Evolutionary conservation across 2,329 filamentous ascomycete genomes (phyloP).

Genomic region (Chaetomiaceae sp.): DNA sequence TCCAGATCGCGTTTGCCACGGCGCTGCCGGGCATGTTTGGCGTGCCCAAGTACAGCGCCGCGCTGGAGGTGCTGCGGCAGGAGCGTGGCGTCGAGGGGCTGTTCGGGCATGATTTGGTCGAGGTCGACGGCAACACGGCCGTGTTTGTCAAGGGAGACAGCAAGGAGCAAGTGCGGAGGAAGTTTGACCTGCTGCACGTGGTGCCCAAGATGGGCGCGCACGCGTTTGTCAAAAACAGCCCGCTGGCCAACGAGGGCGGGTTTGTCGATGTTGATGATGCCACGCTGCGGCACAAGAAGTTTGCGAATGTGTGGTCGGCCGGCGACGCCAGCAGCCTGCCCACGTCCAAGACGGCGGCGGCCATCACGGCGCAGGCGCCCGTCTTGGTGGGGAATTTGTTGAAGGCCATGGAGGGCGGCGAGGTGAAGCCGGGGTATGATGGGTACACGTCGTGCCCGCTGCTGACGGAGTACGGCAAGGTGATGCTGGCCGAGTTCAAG

Average conservation of each 20-base stretch:
- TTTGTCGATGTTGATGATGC: conserved; percentile 54
- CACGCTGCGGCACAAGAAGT: conserved; percentile 51
- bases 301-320: conserved; percentile 53
- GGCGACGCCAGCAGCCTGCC: conserved; percentile 57
- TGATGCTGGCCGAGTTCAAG: conserved; percentile 46
- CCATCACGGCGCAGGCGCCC: conserved; percentile 41
- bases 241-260: conserved; percentile 51
- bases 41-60: conserved; percentile 55
- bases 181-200: conserved; percentile 54
- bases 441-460: conserved; percentile 46
- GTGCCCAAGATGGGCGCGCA: conserved; percentile 57
- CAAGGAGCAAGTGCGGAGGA: conserved; percentile 41
- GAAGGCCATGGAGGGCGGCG: conserved; percentile 33
- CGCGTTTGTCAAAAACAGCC: conserved; percentile 48
- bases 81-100: conserved; percentile 54
- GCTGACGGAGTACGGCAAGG: conserved; percentile 40
- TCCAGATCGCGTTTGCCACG: conserved; percentile 53
- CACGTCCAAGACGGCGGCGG: conserved; percentile 47
- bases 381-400: conserved; percentile 42
- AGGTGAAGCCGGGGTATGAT: conserved; percentile 35
- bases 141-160: conserved; percentile 42
- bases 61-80: conserved; percentile 49
- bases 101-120: conserved; percentile 54
- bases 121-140: conserved; percentile 49
- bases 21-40: conserved; percentile 55